Conservation (phyloP, 139 green algal genomes). For the Volvox reticuliferus region DNA sequence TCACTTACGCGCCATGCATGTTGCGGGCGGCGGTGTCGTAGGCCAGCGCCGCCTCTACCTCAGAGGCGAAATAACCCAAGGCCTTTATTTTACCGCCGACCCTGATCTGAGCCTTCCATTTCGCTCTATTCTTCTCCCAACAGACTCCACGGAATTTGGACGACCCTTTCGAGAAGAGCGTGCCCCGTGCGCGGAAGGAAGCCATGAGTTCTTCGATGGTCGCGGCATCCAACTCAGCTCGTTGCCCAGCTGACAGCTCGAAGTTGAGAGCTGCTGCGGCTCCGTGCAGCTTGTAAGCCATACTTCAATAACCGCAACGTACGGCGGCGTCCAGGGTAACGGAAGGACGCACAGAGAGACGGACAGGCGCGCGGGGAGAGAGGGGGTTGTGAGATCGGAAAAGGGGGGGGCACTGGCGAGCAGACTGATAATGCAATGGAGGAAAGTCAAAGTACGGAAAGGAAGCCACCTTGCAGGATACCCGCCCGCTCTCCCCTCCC, state of each 20-base stretch:
- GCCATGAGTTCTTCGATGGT: slow-evolving; percentile 19
- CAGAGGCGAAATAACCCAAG: not conserved
- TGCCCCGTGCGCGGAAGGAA: not conserved
- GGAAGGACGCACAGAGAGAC: too few relatives aligned
- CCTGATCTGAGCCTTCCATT: not conserved
- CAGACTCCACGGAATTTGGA: slow-evolving; percentile 13
- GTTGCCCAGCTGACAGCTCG: slow-evolving; percentile 5
- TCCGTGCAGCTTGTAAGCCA: slow-evolving; percentile 18
- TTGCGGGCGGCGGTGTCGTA: slow-evolving; percentile 38
- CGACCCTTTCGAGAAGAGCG: not conserved
- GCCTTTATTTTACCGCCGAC: not conserved
- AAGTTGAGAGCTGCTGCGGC: slow-evolving; percentile 1
- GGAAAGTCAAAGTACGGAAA: not conserved
- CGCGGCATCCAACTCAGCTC: slow-evolving; percentile 8
- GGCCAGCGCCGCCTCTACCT: slow-evolving; percentile 13
- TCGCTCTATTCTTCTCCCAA: not conserved
- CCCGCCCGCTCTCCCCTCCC: not conserved
- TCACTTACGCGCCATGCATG: slow-evolving; percentile 24
- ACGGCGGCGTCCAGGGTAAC: not conserved
- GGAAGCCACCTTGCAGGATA: not conserved
- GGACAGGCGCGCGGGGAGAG: not conserved
- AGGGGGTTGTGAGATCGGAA: too few relatives aligned
- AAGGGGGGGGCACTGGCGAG: too few relatives aligned
- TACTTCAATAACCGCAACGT: not conserved
- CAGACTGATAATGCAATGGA: too few relatives aligned